Evolutionary conservation across 83 land plant genomes (phyloP), one percentile per base, ranked within the genome.

Genomic region (Isoetes engelmannii): DNA sequence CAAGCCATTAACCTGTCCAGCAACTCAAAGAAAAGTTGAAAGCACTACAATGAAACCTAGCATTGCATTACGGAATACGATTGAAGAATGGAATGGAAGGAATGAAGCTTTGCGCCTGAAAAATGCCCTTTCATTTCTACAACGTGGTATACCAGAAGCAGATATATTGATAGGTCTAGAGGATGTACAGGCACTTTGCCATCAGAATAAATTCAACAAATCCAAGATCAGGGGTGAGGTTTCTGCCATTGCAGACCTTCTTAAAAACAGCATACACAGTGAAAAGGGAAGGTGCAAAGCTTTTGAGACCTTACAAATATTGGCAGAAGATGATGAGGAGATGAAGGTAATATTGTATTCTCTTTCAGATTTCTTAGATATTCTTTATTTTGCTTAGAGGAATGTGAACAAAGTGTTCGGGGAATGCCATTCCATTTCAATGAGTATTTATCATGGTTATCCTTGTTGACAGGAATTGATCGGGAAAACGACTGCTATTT

Each of bases 31-130:
- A 17, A 71, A 68, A 67, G 62, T 83, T 6, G 8, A 4, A 2
- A 75, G 57, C 48, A 70, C 28, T 46, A 44, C 4, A 41, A 45
- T 78, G 50, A 81, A 18, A 61, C 61, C 79, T 19, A 83, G 81
- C 65, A 17, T 73, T 3, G 86, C 84, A 61, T 65, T 86, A 47
- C 81, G 82, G 73, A 68, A 80, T 44, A 78, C 79, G 7, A 86
- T 83, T 17, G 77, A 76, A n/a, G 82, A 86, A 62, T 83, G 89
- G 89, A 74, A 66, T 56, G 75, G 73, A 7, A 83, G 84, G 65
- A 86, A 86, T 76, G 89, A 78, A 44, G 61, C 61, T 5, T 73
- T 67, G 12, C 73, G 80, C 44, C 76, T 83, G 4, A 76, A 69
- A 65, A 69, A 79, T 6, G 74, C 77, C 3, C 63, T 71, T 63